Percentiles rank a stretch among this genome's conserved stretches.
phyloP scores from a whole-genome alignment of 2,329 filamentous ascomycete species.

The Seiridium cupressi region DNA sequence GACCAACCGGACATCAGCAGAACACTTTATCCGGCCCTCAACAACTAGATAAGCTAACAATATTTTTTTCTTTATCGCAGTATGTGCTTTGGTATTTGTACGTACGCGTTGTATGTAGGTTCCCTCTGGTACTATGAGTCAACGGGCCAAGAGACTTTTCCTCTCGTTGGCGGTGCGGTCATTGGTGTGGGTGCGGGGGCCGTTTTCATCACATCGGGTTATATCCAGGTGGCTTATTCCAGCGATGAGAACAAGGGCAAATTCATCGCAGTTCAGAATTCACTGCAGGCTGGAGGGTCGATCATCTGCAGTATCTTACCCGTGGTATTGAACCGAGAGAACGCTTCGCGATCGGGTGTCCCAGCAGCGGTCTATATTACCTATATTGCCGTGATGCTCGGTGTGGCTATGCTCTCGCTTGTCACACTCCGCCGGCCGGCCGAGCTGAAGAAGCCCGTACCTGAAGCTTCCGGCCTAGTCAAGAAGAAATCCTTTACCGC shows the following conservation, averaged over 20 bases:
- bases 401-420: conserved; percentile 9
- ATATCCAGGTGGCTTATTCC: conserved; percentile 28
- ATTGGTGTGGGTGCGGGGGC: conserved; percentile 27
- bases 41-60: too few relatives aligned
- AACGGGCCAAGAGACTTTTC: conserved; percentile 19
- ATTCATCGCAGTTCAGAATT: conserved; percentile 26
- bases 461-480: neutral
- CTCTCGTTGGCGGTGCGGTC: conserved; percentile 19
- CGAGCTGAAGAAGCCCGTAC: conserved; percentile 19
- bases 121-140: conserved; percentile 26
- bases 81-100: conserved; percentile 16
- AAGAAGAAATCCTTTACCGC: conserved; percentile 15
- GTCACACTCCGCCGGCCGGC: conserved; percentile 17
- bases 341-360: conserved; percentile 8
- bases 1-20: too few relatives aligned
- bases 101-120: conserved; percentile 22
- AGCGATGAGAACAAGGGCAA: conserved; percentile 28
- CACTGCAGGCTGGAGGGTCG: conserved; percentile 25
- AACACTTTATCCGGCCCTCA: too few relatives aligned
- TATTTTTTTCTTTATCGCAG: too few relatives aligned
- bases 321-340: conserved; percentile 22
- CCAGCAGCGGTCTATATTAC: conserved; percentile 21
- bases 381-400: conserved; percentile 21
- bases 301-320: conserved; percentile 25
- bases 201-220: conserved; percentile 28